Base-by-base conservation (phyloP, 352 stramenopile genomes). In the Bremia lactucae region DNA sequence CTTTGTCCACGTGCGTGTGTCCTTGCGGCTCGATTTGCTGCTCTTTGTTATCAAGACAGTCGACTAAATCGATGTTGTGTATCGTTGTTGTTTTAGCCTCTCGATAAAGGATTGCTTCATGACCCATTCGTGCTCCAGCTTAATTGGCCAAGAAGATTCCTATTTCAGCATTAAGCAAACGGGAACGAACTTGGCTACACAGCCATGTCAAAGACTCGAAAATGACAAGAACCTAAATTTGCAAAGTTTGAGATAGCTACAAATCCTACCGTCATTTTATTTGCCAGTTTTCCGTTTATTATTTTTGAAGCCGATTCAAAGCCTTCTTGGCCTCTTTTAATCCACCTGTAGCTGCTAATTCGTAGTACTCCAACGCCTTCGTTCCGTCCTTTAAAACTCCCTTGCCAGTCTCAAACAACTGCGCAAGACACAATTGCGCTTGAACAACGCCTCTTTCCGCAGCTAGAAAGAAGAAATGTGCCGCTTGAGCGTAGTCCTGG, bases 311-410 rank as follows among this genome's bases (percentile, higher is more conserved):
- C 19, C 68, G 67, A 41, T 74, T 39, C 6, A 90, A 44, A 24
- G 72, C 73, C 16, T 61, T 23, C 24, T 49, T 65, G n/a, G 71
- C 78, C 21, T 80, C 75, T 5, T 62, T 41, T 22, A 88, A 23
- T 8, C 66, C 71, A 19, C 65, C 55, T 39, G 83, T 56, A 26
- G 68, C 73, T 13, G 77, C 80, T 22, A 72, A 45, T 36, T 80
- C 66, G 41, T 89, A 92, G 52, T 87, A 88, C 52, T 85, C 57
- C 40, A 86, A 49, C 2, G 80, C 80, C 46, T 90, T 92, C 10
- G 49, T 51, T 8, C 36, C 43, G 31, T 90, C 63, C 14, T 47
- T 47, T 0, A 54, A 37, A 16, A 89, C 53, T 28, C 70, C 74
- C 8, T 71, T 49, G 9, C 73, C 75, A 19, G 41, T 60, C 36